phyloP scores from a whole-genome alignment of 129 eudicot genomes.

The Pseudognaphalium luteoalbum region DNA sequence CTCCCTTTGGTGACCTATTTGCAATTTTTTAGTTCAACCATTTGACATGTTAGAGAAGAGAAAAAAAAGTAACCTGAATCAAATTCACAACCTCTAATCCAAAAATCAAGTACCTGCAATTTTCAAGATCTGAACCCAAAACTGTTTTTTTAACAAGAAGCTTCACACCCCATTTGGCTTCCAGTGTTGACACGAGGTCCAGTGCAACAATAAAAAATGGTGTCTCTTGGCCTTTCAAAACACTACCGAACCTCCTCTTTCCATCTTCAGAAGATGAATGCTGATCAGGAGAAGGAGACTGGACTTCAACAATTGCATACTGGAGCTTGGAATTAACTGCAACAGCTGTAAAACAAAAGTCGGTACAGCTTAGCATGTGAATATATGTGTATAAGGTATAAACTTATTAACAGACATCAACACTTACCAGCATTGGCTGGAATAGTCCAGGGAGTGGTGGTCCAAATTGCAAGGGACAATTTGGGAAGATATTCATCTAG shows the following conservation, averaged over 20 bases:
- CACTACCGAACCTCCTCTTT: constrained; percentile 58
- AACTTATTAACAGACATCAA: constrained; percentile 2
- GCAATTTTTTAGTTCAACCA: not conserved
- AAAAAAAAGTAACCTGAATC: not conserved
- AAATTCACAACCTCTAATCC: not conserved
- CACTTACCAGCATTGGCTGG: constrained; percentile 92
- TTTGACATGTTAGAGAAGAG: not conserved
- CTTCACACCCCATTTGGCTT: constrained; percentile 82
- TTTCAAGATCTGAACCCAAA: constrained; percentile 85
- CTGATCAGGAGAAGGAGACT: constrained; percentile 35
- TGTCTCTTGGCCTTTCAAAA: constrained; percentile 49
- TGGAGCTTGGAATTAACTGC: constrained; percentile 92
- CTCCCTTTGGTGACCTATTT: not conserved
- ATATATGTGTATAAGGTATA: constrained; percentile 16
- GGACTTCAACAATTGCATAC: constrained; percentile 77
- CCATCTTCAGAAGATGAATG: constrained; percentile 52
- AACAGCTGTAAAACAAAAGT: constrained; percentile 57
- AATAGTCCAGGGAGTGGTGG: constrained; percentile 99
- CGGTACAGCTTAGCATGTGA: constrained; percentile 22
- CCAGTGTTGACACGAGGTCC: constrained; percentile 76
- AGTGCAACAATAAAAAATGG: constrained; percentile 70
- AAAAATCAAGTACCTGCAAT: constrained; percentile 57
- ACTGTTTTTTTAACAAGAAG: constrained; percentile 64
- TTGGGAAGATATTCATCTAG: constrained; percentile 69
- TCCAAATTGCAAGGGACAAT: constrained; percentile 89